Conservation (phyloP, 345 rosid genomes). For the Euphorbia tirucalli region DNA sequence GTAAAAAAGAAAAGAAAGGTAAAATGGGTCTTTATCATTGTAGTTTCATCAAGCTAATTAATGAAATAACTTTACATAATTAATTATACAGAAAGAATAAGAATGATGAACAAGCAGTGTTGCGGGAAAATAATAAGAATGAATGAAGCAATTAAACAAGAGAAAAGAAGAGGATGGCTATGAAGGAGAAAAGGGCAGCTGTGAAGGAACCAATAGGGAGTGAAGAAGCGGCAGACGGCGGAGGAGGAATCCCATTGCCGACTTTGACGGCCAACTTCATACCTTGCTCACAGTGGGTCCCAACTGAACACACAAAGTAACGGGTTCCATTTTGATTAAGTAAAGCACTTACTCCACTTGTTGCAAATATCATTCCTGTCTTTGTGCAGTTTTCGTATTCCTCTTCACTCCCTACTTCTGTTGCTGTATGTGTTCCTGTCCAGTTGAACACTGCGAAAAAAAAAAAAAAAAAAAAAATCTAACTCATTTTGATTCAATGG, state of each 20-base stretch:
- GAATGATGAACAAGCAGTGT: too few species aligned
- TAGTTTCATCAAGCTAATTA: too few species aligned
- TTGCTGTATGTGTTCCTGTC: conserved; percentile 27
- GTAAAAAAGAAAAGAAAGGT: too few species aligned
- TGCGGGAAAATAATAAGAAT: too few species aligned
- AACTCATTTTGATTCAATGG: too few species aligned
- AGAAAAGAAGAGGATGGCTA: neutral
- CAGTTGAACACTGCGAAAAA: conserved; percentile 17
- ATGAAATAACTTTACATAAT: too few species aligned
- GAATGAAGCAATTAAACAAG: neutral
- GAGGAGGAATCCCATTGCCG: conserved; percentile 15
- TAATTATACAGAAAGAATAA: too few species aligned
- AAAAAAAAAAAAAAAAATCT: too few species aligned
- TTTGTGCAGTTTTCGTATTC: conserved; percentile 26
- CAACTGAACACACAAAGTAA: conserved; percentile 32
- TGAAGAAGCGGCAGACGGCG: conserved; percentile 12
- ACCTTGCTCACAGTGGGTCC: conserved; percentile 28
- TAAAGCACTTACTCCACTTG: neutral
- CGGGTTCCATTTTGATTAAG: conserved; percentile 10
- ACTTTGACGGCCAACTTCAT: conserved; percentile 29
- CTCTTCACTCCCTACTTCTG: conserved; percentile 3
- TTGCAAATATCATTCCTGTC: neutral
- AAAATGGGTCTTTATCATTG: too few species aligned
- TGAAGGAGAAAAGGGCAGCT: neutral
- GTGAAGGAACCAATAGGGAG: neutral